A percentile compares a stretch with the other conserved stretches of the same genome.
phyloP scores from a whole-genome alignment of 2,329 filamentous ascomycete species.

The Fusarium sp. region DNA sequence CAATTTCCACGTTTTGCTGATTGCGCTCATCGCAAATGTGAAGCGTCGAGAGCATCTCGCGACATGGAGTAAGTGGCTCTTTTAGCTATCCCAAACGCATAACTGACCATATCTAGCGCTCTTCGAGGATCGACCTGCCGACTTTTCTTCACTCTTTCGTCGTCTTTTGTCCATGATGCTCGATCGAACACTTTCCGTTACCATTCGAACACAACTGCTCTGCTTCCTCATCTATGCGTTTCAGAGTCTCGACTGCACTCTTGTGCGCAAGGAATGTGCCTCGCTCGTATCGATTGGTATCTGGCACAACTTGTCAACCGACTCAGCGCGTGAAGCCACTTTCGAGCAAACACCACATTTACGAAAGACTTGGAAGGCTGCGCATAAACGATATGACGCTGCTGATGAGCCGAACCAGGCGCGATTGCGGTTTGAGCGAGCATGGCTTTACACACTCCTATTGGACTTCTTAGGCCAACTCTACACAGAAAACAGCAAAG shows the following conservation, averaged over 20 bases:
- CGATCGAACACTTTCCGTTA: constrained; percentile 74
- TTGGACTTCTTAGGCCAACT: constrained; percentile 84
- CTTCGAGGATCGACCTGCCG: constrained; percentile 80
- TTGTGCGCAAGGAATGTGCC: constrained; percentile 96
- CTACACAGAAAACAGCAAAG: constrained; percentile 67
- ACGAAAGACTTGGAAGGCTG: constrained; percentile 90
- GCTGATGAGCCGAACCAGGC: constrained; percentile 85
- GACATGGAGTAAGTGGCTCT: constrained; percentile 77
- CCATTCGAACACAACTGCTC: constrained; percentile 84
- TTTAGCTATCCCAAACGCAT: constrained; percentile 6
- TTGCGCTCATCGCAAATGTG: constrained; percentile 87
- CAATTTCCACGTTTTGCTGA: constrained; percentile 90
- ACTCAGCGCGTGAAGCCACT: constrained; percentile 77
- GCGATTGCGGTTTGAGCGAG: constrained; percentile 87
- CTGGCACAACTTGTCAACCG: constrained; percentile 92
- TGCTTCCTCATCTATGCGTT: constrained; percentile 92
- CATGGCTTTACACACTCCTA: constrained; percentile 90
- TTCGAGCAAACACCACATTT: constrained; percentile 81
- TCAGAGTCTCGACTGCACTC: constrained; percentile 88
- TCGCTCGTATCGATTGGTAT: constrained; percentile 93
- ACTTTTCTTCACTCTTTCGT: constrained; percentile 91
- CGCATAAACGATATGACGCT: constrained; percentile 86
- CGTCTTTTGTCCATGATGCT: constrained; percentile 89
- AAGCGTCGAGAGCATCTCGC: constrained; percentile 89
- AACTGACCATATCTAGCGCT: constrained; percentile 65